A percentile compares a stretch with the other conserved stretches of the same genome.
Evolutionary conservation across 257 asterid species (phyloP).

Genomic region (Fraxinus excelsior): DNA sequence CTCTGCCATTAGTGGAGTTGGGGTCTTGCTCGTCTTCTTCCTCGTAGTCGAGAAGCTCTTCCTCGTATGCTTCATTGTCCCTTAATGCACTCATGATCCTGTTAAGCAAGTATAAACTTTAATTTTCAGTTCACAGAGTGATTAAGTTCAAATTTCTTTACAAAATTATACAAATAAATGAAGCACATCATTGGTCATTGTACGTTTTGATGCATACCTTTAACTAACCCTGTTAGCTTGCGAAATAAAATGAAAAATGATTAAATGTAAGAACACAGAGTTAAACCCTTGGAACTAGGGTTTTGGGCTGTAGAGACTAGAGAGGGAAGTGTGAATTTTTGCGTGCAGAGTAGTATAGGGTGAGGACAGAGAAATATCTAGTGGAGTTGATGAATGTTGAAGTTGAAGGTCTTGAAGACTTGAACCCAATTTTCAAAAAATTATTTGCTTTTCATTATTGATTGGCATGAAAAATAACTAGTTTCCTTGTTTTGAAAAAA

Average conservation of each 20-base stretch:
- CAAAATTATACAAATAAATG: neutral
- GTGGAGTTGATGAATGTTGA: too few relatives aligned
- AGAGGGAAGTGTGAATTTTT: neutral
- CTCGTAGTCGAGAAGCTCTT: neutral
- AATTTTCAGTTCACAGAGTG: slow-evolving; percentile 22
- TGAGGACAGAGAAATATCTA: too few relatives aligned
- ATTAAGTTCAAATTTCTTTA: slow-evolving; percentile 1
- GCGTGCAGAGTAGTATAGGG: too few relatives aligned
- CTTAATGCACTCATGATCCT: slow-evolving; percentile 41
- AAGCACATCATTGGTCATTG: neutral
- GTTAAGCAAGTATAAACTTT: slow-evolving; percentile 17
- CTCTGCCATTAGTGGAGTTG: slow-evolving; percentile 24
- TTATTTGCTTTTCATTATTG: too few relatives aligned
- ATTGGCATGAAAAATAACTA: too few relatives aligned
- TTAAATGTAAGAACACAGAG: slow-evolving; percentile 17
- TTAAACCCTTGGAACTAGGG: slow-evolving; percentile 41
- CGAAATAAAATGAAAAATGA: neutral
- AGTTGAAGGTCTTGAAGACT: too few relatives aligned
- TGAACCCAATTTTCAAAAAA: too few relatives aligned
- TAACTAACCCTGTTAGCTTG: slow-evolving; percentile 25
- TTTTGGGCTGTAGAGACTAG: slow-evolving; percentile 19
- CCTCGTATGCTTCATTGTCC: neutral
- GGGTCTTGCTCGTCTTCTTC: slow-evolving; percentile 3
- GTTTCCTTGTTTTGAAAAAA: too few relatives aligned
- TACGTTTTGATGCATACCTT: slow-evolving; percentile 21